phyloP scores from a whole-genome alignment of 2,329 filamentous ascomycete genomes.

The Penicillium sclerotiorum region DNA sequence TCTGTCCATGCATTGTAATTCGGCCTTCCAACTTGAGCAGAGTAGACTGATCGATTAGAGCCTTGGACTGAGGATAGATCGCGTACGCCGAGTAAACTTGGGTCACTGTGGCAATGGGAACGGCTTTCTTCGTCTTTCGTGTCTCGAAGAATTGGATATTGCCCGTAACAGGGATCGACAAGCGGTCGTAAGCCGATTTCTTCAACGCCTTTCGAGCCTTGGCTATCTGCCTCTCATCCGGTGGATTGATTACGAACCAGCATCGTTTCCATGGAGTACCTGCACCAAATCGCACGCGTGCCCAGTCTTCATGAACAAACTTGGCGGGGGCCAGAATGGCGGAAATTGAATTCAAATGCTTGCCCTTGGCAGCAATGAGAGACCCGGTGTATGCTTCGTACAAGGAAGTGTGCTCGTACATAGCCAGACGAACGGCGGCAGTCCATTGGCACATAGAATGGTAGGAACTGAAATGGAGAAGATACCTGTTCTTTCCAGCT shows the following conservation, averaged over 20 bases:
- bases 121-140: constrained; percentile 88
- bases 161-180: constrained; percentile 72
- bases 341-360: constrained; percentile 83
- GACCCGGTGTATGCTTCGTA: constrained; percentile 97
- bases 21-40: constrained; percentile 90
- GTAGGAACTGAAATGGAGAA: constrained; percentile 94
- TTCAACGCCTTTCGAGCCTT: constrained; percentile 80
- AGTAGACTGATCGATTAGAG: constrained; percentile 90
- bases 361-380: constrained; percentile 92
- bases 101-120: constrained; percentile 86
- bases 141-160: constrained; percentile 95
- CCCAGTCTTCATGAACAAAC: constrained; percentile 86
- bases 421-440: constrained; percentile 85
- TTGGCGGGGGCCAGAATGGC: constrained; percentile 80
- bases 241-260: constrained; percentile 92
- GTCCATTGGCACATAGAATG: constrained; percentile 96
- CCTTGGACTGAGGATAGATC: constrained; percentile 93
- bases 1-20: constrained; percentile 71
- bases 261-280: constrained; percentile 95
- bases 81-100: constrained; percentile 92
- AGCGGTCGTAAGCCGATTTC: constrained; percentile 79
- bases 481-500: constrained; percentile 90
- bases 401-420: constrained; percentile 89
- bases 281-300: constrained; percentile 89
- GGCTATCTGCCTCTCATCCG: constrained; percentile 87